Base-by-base conservation (phyloP, 2,329 filamentous ascomycete species). In the Leptoxyphium fumago region DNA sequence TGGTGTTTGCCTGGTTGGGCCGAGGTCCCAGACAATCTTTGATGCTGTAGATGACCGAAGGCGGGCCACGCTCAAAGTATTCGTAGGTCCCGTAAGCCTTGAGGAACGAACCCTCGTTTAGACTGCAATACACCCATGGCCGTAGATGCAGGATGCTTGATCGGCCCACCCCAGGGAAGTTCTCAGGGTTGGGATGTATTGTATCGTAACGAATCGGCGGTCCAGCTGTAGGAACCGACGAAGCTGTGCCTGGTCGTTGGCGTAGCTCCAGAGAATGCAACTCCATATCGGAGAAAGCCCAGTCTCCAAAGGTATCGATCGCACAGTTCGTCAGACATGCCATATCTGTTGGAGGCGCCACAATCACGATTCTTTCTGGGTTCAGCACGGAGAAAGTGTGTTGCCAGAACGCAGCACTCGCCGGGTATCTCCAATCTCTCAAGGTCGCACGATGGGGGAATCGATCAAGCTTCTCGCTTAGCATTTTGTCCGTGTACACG, bases 81-180 rank as follows among this genome's bases (percentile, higher is more conserved):
- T 85, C 78, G 57, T 84, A 82, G 3, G 75, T 78, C 40, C 73
- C 72, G 62, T 84, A 88, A 5, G 77, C 80, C 45, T 72, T 71
- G n/a, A 82, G 71, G 4, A 77, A 84, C 0, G 81, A 84, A 8
- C 82, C 81, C 63, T 89, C 83, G 57, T 88, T 88, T 50, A 86
- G 73, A 2, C 74, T 65, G 0, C 86, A 54, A 14, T 73, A 70
- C 0, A 68, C 70, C 83, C 84, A 88, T 2, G 73, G 72, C 1
- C 74, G 70, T n/a, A 73, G 64, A 21, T 69, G 69, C 39, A 84
- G 71, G 1, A 85, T 61, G 18, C 55, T 61, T 1, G 54, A 50
- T 2, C 43, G 26, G 2, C 56, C 54, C 28, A 56, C 47, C 14
- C 50, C 48, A 5, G 48, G 48, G 14, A 47, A 50, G 18, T 42